These are phyloP conservation scores for Dichotomocladium elegans DNA, from an alignment of 371 early-diverging fungal species.

Conservation along the genomic window DNA sequence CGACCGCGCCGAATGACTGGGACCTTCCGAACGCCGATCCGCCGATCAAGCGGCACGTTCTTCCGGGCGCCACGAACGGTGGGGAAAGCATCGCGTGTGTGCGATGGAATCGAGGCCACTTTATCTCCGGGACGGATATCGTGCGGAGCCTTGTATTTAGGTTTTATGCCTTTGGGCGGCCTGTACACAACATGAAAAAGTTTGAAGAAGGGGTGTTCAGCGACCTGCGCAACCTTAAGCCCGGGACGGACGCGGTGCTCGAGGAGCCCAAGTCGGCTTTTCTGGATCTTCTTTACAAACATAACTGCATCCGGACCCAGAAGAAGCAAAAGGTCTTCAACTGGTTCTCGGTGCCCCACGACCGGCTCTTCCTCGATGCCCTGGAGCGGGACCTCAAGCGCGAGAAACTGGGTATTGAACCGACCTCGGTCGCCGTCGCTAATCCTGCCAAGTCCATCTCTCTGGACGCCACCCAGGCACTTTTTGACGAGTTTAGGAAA, in stretches of 20 bases:
- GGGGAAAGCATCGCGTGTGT: slow-evolving; percentile 86
- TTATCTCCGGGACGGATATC: slow-evolving; percentile 85
- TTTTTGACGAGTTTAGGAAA: slow-evolving; percentile 37
- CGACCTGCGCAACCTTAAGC: slow-evolving; percentile 82
- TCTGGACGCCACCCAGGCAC: slow-evolving; percentile 37
- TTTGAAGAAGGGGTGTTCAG: slow-evolving; percentile 89
- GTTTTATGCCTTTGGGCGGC: slow-evolving; percentile 65
- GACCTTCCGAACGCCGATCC: slow-evolving; percentile 23
- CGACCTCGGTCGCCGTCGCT: slow-evolving; percentile 52
- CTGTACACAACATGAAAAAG: slow-evolving; percentile 68
- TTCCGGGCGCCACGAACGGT: slow-evolving; percentile 47
- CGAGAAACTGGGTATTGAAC: slow-evolving; percentile 66
- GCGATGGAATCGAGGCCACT: slow-evolving; percentile 51
- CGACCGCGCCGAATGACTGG: slow-evolving; percentile 55
- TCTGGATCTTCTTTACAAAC: slow-evolving; percentile 75
- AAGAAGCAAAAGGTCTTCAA: slow-evolving; percentile 90
- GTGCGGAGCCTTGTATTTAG: slow-evolving; percentile 74
- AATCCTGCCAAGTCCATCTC: slow-evolving; percentile 33
- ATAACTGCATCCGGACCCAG: slow-evolving; percentile 84
- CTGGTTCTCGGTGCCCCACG: slow-evolving; percentile 85
- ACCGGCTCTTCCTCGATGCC: slow-evolving; percentile 77
- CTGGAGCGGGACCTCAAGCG: slow-evolving; percentile 91
- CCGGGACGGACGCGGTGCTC: slow-evolving; percentile 76
- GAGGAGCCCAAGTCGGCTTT: slow-evolving; percentile 78
- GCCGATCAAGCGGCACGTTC: slow-evolving; percentile 24